Conservation (phyloP, 257 asterid species). For the Cynanchum wilfordii region DNA sequence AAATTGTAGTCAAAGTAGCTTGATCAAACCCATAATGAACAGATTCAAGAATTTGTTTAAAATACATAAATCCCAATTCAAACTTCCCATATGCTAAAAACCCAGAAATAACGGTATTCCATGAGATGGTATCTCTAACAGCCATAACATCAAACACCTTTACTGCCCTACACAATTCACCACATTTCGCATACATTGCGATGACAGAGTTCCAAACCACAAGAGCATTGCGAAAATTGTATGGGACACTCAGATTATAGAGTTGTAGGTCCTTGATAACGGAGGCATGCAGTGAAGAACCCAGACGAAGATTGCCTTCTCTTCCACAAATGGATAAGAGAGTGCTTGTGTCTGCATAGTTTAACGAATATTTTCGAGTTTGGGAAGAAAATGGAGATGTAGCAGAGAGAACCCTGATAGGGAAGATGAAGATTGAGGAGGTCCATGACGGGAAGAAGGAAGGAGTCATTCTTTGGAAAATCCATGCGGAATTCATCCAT, state of each 20-base stretch:
- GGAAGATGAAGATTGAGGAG: slow-evolving; percentile 13
- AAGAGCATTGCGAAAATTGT: neutral
- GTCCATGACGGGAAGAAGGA: slow-evolving; percentile 14
- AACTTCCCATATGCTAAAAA: slow-evolving; percentile 41
- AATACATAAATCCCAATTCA: slow-evolving; percentile 44
- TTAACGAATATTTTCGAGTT: slow-evolving; percentile 15
- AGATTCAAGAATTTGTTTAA: slow-evolving; percentile 39
- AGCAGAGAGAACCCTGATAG: slow-evolving; percentile 19
- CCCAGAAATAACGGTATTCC: slow-evolving; percentile 86
- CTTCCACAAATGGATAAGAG: slow-evolving; percentile 47
- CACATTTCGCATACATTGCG: slow-evolving; percentile 41
- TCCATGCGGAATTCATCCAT: slow-evolving; percentile 52
- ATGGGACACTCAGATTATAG: slow-evolving; percentile 7
- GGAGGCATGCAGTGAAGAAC: slow-evolving; percentile 66
- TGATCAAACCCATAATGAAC: slow-evolving; percentile 38
- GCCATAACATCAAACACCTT: slow-evolving; percentile 78
- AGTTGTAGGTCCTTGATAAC: slow-evolving; percentile 49
- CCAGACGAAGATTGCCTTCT: slow-evolving; percentile 49
- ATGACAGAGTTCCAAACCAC: slow-evolving; percentile 57
- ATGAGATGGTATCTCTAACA: slow-evolving; percentile 56
- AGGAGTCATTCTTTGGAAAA: slow-evolving; percentile 22
- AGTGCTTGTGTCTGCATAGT: slow-evolving; percentile 33
- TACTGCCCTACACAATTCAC: slow-evolving; percentile 37
- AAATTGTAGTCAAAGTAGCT: slow-evolving; percentile 58
- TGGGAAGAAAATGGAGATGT: slow-evolving; percentile 21